Conservation (phyloP, 2,329 filamentous ascomycete genomes). For the Neonectria coccinea region DNA sequence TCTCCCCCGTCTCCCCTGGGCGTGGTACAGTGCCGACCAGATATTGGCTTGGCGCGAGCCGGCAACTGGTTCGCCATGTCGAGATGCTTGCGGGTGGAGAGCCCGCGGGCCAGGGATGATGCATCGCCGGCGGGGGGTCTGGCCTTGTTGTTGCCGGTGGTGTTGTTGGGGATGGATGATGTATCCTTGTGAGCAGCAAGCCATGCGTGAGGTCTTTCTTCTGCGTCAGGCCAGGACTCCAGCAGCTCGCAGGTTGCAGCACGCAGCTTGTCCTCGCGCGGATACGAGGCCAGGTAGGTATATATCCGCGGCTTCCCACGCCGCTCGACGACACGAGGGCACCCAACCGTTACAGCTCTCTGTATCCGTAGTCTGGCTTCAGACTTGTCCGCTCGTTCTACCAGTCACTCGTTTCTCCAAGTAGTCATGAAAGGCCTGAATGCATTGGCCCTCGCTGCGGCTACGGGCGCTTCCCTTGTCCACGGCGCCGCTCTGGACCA, state of each 20-base stretch:
- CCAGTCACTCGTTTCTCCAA: conserved; percentile 37
- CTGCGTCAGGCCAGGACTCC: background rate
- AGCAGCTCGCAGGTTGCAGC: background rate
- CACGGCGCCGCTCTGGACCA: conserved; percentile 6
- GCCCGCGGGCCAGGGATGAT: background rate
- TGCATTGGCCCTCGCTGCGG: conserved; percentile 16
- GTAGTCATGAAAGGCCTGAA: conserved; percentile 31
- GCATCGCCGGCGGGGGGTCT: conserved; percentile 2
- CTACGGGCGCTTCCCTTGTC: conserved; percentile 18
- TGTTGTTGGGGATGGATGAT: background rate
- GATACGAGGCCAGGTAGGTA: background rate
- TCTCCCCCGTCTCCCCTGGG: background rate
- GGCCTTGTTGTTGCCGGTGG: background rate
- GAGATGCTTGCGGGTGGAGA: conserved; percentile 5
- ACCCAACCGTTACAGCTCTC: background rate
- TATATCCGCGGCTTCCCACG: conserved; percentile 5
- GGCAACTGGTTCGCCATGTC: conserved; percentile 16
- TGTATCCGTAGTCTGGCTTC: conserved; percentile 10
- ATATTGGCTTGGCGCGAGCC: conserved; percentile 28
- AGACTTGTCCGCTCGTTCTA: conserved; percentile 36
- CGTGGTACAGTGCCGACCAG: conserved; percentile 16
- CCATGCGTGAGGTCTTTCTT: background rate
- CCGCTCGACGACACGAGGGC: background rate
- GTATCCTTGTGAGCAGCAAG: background rate
- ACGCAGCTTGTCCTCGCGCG: background rate